Evolutionary conservation across 345 rosid species (phyloP).

Genomic region (Salix koriyanagi): DNA sequence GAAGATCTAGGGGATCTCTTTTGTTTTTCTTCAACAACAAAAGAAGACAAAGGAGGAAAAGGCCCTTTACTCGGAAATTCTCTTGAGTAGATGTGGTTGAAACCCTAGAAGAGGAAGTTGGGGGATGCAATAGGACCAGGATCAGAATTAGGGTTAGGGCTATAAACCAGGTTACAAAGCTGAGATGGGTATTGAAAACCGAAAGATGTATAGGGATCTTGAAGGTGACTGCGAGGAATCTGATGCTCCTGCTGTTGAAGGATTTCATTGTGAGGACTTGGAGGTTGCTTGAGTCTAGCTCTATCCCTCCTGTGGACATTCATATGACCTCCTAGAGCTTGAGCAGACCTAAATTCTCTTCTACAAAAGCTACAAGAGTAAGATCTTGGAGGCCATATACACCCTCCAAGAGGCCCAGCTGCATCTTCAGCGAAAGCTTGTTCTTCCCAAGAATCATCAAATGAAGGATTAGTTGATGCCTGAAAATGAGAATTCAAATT

Average conservation of each 20-base stretch:
- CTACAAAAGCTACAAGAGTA: slow-evolving; percentile 32
- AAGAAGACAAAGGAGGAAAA: slow-evolving; percentile 34
- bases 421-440: slow-evolving; percentile 37
- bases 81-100: slow-evolving; percentile 30
- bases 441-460: slow-evolving; percentile 52
- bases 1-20: slow-evolving; percentile 27
- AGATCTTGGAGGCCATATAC: slow-evolving; percentile 35
- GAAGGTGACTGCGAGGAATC: slow-evolving; percentile 18
- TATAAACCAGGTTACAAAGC: slow-evolving; percentile 41
- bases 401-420: slow-evolving; percentile 24
- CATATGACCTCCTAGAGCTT: slow-evolving; percentile 37
- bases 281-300: slow-evolving; percentile 30
- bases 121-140: slow-evolving; percentile 29
- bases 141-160: slow-evolving; percentile 61
- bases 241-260: slow-evolving; percentile 26
- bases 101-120: slow-evolving; percentile 48
- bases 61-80: slow-evolving; percentile 17
- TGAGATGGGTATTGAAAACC: slow-evolving; percentile 42
- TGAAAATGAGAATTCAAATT: slow-evolving; percentile 37
- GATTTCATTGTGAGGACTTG: slow-evolving; percentile 26
- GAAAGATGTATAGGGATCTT: slow-evolving; percentile 23
- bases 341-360: slow-evolving; percentile 30
- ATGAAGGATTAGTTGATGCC: slow-evolving; percentile 17
- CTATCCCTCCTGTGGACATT: slow-evolving; percentile 33
- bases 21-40: slow-evolving; percentile 23